Conservation (phyloP, 176 grass and related monocot species). For the Zoysia pacifica region DNA sequence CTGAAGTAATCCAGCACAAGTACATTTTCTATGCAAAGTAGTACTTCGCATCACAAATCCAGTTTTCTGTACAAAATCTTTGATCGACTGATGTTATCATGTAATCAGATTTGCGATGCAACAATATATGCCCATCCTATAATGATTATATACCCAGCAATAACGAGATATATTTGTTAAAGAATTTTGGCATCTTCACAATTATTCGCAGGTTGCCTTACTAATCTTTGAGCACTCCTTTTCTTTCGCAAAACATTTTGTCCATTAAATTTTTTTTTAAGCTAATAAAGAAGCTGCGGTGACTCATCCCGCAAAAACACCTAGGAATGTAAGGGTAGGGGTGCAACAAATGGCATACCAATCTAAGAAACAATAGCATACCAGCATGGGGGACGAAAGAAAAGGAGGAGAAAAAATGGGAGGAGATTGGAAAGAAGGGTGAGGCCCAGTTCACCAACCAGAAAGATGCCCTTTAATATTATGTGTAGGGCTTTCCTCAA, state of each 20-base stretch:
- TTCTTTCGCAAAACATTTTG: background rate
- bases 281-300: background rate
- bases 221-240: background rate
- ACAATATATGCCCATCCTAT: background rate
- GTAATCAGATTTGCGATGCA: background rate
- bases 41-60: background rate
- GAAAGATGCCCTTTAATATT: background rate
- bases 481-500: background rate
- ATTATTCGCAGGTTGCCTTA: background rate
- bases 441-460: too few relatives aligned
- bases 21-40: background rate
- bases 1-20: background rate
- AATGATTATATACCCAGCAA: constrained; percentile 11
- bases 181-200: background rate
- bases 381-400: background rate
- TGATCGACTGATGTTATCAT: constrained; percentile 1
- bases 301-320: background rate
- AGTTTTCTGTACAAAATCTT: background rate
- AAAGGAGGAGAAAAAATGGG: too few relatives aligned
- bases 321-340: background rate
- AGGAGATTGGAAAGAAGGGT: too few relatives aligned
- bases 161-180: background rate
- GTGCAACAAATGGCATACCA: background rate
- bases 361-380: background rate
- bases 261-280: background rate